Evolutionary conservation across 2,329 filamentous ascomycete species (phyloP), one percentile per base, ranked within the genome.

Genomic region (Verticillium albo-atrum): DNA sequence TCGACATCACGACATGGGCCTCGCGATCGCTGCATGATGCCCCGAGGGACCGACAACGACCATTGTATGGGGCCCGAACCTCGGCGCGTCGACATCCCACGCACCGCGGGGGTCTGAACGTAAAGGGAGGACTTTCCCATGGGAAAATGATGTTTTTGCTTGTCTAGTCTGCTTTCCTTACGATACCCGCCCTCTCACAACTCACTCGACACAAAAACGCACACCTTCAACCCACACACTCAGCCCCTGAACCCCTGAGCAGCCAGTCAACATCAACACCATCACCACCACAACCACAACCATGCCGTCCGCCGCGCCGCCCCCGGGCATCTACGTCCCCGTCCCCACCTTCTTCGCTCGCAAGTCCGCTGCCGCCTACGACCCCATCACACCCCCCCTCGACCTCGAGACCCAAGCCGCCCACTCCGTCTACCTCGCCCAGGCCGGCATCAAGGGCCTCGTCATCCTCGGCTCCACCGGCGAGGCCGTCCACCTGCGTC

Each of bases 401-500:
- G 86, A 89, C 66, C 72, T 85, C 60, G 75, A 80, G 54, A 79
- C 84, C 1, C 86, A 89, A 67, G 75, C 77, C 26, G 75, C 78
- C 28, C 85, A 89, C 75, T 79, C 79, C 10, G 68, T 89, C 6
- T 85, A 84, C 68, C 81, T 89, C 37, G 85, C 85, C 37, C 77
- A 79, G 57, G 78, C 79, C 63, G 86, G 86, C 59, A 82, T 89
- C 65, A 77, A 77, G 30, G 86, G 86, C 25, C 75, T 89, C 27
- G 83, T 88, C 12, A 75, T 88, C 47, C 80, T 88, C 55, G 86
- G 86, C 26, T 85, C 81, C 42, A 89, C 86, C 0, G 86, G 86
- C 60, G 86, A 89, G 70, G 83, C 84, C 0, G 81, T 89, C 51
- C 85, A 88, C 70, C 75, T 89, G 55, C 79, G 81, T 23, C 76